Evolutionary conservation across 1,284 basidiomycete genomes (phyloP), one percentile per base, ranked within the genome.

Genomic region (Mycena citricolor): DNA sequence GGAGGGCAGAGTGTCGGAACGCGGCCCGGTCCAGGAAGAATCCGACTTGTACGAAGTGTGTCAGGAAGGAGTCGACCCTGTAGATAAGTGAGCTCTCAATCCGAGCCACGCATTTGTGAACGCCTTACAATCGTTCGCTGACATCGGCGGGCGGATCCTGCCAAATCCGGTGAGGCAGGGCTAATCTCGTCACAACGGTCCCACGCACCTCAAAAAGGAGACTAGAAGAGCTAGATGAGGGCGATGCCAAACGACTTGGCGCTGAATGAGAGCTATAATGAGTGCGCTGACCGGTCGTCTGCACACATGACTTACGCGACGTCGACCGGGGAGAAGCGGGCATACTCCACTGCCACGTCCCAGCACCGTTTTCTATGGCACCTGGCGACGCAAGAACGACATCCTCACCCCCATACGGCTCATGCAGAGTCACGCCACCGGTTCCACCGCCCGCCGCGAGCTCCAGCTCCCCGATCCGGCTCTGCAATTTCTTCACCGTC

Each of bases 41-140:
- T 3, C 70, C 69, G 36, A 69, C 62, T 24, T 67, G 61, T 17
- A 59, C 58, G 17, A 61, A 57, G 39, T 71, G 62, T 16, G 59
- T 56, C 23, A 67, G 45, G 52, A 75, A 71, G 12, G 57, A 50
- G 19, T 61, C 54, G 16, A 70, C 51, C 25, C 65, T 72, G 51
- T n/a, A 44, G 12, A 6, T 21, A 14, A 12, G 14, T 23, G 16
- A 24, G 17, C 16, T 5, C 5, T 5, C 13, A 13, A 13, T 8
- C 8, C 6, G 10, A 12, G 8, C 24, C 14, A 29, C 10, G 10
- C 10, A 10, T 10, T n/a, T 29, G 26, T 20, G n/a, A n/a, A 5
- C 21, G 1, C 14, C 43, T 38, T 8, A 49, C 48, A 49, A 12
- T n/a, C 25, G 23, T 22, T 45, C 39, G 2, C 28, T 41, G 0